These are phyloP conservation scores for Wickerhamomyces sp. DNA, from an alignment of 1,139 yeast species.

Conservation along the genomic window DNA sequence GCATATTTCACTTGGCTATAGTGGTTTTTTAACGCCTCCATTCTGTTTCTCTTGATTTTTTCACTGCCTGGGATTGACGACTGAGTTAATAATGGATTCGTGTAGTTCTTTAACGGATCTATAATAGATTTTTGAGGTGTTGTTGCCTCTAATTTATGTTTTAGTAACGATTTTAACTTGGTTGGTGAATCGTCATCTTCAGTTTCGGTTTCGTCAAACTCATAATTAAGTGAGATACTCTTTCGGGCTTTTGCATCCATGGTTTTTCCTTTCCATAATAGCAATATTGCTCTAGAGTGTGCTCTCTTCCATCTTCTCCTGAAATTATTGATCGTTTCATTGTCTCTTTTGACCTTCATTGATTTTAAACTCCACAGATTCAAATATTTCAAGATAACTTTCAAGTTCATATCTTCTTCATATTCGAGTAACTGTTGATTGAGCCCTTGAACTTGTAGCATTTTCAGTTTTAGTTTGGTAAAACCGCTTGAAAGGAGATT, in stretches of 20 bases:
- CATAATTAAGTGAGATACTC: neutral
- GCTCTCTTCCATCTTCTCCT: slow-evolving; percentile 34
- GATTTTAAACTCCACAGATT: slow-evolving; percentile 30
- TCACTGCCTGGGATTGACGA: slow-evolving; percentile 32
- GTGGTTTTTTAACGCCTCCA: slow-evolving; percentile 30
- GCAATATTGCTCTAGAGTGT: slow-evolving; percentile 28
- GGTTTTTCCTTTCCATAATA: slow-evolving; percentile 29
- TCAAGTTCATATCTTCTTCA: slow-evolving; percentile 19
- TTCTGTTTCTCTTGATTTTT: slow-evolving; percentile 26
- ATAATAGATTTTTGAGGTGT: slow-evolving; percentile 10
- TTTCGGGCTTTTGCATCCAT: slow-evolving; percentile 5
- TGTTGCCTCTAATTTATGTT: slow-evolving; percentile 7
- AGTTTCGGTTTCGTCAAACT: slow-evolving; percentile 5
- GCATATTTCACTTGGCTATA: slow-evolving; percentile 30
- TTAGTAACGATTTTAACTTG: slow-evolving; percentile 7
- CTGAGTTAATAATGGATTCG: slow-evolving; percentile 2
- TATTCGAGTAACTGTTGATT: slow-evolving; percentile 10
- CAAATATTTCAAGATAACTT: slow-evolving; percentile 20
- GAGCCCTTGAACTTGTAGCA: slow-evolving; percentile 11
- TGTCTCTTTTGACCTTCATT: slow-evolving; percentile 29
- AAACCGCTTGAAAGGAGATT: slow-evolving; percentile 21
- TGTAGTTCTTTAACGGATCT: slow-evolving; percentile 3
- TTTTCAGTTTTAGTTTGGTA: slow-evolving; percentile 19
- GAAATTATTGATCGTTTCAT: slow-evolving; percentile 28
- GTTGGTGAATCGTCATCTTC: slow-evolving; percentile 23